phyloP scores from a whole-genome alignment of 1,139 yeast species.

The Saccharomycopsis hybrid region DNA sequence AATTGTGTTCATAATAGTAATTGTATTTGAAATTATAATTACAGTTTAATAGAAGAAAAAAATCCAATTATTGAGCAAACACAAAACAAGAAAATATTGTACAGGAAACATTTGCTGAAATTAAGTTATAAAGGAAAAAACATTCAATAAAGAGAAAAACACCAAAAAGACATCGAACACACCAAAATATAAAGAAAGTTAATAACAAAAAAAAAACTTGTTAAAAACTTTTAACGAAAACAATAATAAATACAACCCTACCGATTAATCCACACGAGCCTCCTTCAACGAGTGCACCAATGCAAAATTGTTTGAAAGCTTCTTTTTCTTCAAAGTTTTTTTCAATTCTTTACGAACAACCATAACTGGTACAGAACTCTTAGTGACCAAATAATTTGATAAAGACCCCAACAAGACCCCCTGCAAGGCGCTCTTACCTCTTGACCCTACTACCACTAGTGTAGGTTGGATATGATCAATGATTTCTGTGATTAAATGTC shows the following conservation, averaged over 20 bases:
- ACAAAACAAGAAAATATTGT: too few species aligned
- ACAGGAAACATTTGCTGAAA: too few species aligned
- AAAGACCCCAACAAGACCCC: constrained; percentile 74
- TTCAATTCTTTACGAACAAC: constrained; percentile 81
- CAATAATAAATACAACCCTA: neutral
- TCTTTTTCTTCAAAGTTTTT: constrained; percentile 55
- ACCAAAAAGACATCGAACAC: too few species aligned
- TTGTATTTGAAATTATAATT: too few species aligned
- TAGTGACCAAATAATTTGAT: constrained; percentile 69
- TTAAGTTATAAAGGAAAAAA: too few species aligned
- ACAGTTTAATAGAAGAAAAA: too few species aligned
- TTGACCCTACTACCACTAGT: constrained; percentile 75
- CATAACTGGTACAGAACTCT: constrained; percentile 82
- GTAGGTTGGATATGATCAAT: constrained; percentile 80
- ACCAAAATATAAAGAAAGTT: too few species aligned
- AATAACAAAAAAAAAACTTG: too few species aligned
- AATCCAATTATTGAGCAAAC: too few species aligned
- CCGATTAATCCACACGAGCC: constrained; percentile 20
- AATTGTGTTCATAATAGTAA: too few species aligned
- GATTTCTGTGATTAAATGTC: constrained; percentile 76
- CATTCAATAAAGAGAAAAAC: too few species aligned
- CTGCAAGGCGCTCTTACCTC: constrained; percentile 68
- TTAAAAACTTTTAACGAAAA: too few species aligned
- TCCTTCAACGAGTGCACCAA: constrained; percentile 17
- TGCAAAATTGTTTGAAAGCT: constrained; percentile 24